Evolutionary conservation across 1,284 basidiomycete species (phyloP), one percentile per base, ranked within the genome.

Genomic region (Cutaneotrichosporon sp.): DNA sequence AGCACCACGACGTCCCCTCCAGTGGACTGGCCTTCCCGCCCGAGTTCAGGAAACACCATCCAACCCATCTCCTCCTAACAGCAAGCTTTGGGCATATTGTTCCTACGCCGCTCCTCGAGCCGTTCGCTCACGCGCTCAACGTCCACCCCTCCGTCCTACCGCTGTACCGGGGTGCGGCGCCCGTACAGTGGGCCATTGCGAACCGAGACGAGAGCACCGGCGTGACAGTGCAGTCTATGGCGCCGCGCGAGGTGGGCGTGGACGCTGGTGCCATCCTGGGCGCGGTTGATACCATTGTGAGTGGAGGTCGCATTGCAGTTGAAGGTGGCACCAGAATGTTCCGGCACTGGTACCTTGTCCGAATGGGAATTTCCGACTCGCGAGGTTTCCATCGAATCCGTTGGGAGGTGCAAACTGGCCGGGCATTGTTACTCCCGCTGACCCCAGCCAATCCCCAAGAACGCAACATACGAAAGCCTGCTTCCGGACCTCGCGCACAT

Each of bases 51-150:
- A 48, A 59, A 17, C 75, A 75, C 5, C 70, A 72, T n/a, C 57
- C 68, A 0, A 69, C 79, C 4, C 80, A 86, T 58, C 64, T 97
- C 10, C 79, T 97, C 7, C 63, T 97, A 4, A 94, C 91, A 0
- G 91, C 90, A 9, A 96, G 92, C 0, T 97, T 97, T 64, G 93
- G 93, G 0, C 85, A 90, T 48, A 87, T 97, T 56, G 80, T 97
- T 20, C 84, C 90, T 0, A 70, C 79, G 3, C 61, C 76, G 0
- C 75, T 91, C 39, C 81, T 96, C 3, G 66, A 78, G n/a, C 75
- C 79, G 25, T 96, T 96, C 63, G 77, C 79, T 0, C 81, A 84
- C 47, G 76, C 85, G n/a, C 77, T 98, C 37, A 97, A 97, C 66
- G 82, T 97, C 4, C 94, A 98, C 65, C 92, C 93, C 0, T 94